phyloP scores from a whole-genome alignment of 2,329 filamentous ascomycete genomes.

The Cercospora citrullina region DNA sequence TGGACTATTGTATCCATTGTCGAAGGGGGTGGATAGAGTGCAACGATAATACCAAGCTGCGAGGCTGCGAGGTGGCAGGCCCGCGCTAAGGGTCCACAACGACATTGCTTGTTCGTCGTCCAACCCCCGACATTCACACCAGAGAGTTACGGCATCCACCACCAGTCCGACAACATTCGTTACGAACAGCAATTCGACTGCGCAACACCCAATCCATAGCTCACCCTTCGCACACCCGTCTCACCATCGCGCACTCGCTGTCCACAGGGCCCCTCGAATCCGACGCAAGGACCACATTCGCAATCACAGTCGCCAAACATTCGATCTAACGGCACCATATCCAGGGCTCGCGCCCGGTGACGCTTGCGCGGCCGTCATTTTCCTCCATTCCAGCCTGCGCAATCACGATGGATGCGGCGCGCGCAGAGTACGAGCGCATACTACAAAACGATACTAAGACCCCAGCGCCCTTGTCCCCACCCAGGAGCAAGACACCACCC shows the following conservation, averaged over 20 bases:
- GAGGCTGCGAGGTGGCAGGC: not conserved
- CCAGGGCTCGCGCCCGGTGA: conserved; percentile 11
- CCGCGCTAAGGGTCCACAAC: not conserved
- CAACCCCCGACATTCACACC: not conserved
- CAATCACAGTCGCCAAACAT: conserved; percentile 6
- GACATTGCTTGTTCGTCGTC: not conserved
- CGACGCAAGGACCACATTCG: conserved; percentile 10
- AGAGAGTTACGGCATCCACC: not conserved
- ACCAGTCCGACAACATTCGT: not conserved
- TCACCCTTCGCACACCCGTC: not conserved
- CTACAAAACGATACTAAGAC: conserved; percentile 39
- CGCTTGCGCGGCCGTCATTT: not conserved
- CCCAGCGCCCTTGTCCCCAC: conserved; percentile 55
- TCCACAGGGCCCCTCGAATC: not conserved
- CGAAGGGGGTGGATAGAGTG: not conserved
- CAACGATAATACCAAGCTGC: not conserved
- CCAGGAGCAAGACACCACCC: conserved; percentile 61
- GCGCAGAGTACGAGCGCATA: conserved; percentile 10
- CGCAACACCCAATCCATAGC: not conserved
- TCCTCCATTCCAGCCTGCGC: not conserved
- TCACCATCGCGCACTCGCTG: not conserved
- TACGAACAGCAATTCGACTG: not conserved
- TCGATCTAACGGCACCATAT: not conserved
- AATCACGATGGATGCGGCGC: conserved; percentile 20
- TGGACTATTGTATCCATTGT: not conserved